Conservation (phyloP, 2,329 filamentous ascomycete genomes). For the Botrytis paeoniae region DNA sequence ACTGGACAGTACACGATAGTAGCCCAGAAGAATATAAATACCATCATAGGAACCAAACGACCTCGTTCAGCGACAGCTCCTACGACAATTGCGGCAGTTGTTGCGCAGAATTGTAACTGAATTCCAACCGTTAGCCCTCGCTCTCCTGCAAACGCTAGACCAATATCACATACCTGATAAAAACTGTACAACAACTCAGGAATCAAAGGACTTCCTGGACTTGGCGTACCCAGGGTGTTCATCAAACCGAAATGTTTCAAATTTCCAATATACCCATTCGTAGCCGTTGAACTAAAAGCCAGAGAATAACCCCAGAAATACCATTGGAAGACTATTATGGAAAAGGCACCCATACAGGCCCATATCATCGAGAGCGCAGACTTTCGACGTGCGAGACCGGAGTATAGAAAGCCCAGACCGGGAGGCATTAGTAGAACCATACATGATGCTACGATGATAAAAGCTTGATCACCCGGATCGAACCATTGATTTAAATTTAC, state of each 20-base stretch:
- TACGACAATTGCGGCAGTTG: slow-evolving; percentile 87
- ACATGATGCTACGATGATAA: slow-evolving; percentile 82
- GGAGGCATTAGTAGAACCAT: slow-evolving; percentile 98
- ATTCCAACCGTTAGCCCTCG: background rate
- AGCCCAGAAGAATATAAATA: slow-evolving; percentile 95
- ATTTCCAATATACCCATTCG: slow-evolving; percentile 89
- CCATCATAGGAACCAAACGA: slow-evolving; percentile 86
- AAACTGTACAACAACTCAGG: slow-evolving; percentile 90
- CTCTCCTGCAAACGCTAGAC: background rate
- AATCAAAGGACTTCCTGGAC: slow-evolving; percentile 81
- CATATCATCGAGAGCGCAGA: slow-evolving; percentile 96
- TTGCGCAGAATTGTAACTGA: slow-evolving; percentile 94
- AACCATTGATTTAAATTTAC: slow-evolving; percentile 97
- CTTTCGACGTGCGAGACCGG: slow-evolving; percentile 93
- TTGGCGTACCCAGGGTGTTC: slow-evolving; percentile 80
- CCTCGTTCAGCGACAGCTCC: slow-evolving; percentile 93
- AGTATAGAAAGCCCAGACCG: slow-evolving; percentile 96
- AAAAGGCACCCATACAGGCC: slow-evolving; percentile 92
- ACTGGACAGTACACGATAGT: slow-evolving; percentile 97
- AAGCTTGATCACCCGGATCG: slow-evolving; percentile 85
- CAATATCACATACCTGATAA: slow-evolving; percentile 64
- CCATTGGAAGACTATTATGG: slow-evolving; percentile 95
- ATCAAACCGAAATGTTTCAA: slow-evolving; percentile 84
- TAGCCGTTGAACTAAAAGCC: slow-evolving; percentile 78
- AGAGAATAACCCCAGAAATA: slow-evolving; percentile 99